A percentile compares a stretch with the other conserved stretches of the same genome.
phyloP scores from a whole-genome alignment of 352 stramenopile species.

The Thalassiosira mediterranea region DNA sequence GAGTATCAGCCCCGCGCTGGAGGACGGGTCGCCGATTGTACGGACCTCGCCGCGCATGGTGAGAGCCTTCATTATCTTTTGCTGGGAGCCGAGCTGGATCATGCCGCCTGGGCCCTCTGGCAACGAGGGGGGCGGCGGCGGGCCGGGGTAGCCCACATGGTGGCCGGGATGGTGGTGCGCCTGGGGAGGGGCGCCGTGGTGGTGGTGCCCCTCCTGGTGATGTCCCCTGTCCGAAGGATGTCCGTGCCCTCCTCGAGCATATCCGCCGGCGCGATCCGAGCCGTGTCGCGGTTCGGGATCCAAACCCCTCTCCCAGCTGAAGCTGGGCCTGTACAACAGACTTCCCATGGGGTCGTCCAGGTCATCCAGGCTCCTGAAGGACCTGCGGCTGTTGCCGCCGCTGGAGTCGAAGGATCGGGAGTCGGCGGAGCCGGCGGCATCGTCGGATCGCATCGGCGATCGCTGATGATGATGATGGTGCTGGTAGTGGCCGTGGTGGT shows the following conservation, averaged over 20 bases:
- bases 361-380: slow-evolving; percentile 16
- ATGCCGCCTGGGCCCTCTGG: background rate
- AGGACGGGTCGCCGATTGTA: slow-evolving; percentile 20
- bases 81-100: slow-evolving; percentile 35
- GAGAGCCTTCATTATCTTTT: slow-evolving; percentile 43
- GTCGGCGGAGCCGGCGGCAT: background rate
- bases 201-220: background rate
- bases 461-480: background rate
- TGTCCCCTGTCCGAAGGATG: background rate
- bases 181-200: background rate
- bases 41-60: slow-evolving; percentile 42
- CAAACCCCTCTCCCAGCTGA: slow-evolving; percentile 15
- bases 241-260: background rate
- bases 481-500: background rate
- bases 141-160: background rate
- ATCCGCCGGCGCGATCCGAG: too few species aligned
- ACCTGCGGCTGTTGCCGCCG: background rate
- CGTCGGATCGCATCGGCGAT: background rate
- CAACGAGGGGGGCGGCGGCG: background rate
- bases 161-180: background rate
- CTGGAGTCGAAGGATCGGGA: background rate
- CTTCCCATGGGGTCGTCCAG: background rate
- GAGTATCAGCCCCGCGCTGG: slow-evolving; percentile 31
- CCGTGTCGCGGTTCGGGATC: background rate
- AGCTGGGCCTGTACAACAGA: slow-evolving; percentile 14